Evolutionary conservation across 257 asterid genomes (phyloP), one percentile per base, ranked within the genome.

Genomic region (Fraxinus cuspidata): DNA sequence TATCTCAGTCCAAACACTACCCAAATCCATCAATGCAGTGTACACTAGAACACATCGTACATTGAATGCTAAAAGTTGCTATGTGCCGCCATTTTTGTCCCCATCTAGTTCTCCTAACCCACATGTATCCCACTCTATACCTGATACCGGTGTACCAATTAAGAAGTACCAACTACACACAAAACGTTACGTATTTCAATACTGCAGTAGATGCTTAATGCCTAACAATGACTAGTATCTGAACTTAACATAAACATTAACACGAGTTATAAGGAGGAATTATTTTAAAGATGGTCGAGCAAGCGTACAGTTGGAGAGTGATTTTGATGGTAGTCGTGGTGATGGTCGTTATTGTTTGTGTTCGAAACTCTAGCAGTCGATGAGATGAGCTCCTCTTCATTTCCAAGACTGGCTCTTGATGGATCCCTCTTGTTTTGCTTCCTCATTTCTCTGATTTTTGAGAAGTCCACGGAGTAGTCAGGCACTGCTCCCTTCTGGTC

Each of bases 321-420:
- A 70, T 42, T 83, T 40, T 78, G 88, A 83, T 84, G 88, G 44
- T 70, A 74, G 27, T 27, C 65, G 77, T 73, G 68, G 74, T 85
- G 79, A 23, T 83, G 90, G 75, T 79, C 83, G 28, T 51, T 81
- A 69, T 78, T 84, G 65, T 77, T 71, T 10, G 74, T 78, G 75
- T 81, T 89, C 1, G 90, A 78, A 67, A 76, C 76, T 75, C 81
- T 82, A 1, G 88, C 80, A 38, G 85, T 79, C 7, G 94, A 84
- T 58, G 97, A 70, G 38, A 85, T 83, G 76, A 93, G 90, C 74
- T 93, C 96, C 63, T 89, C 94, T 78, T 93, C 98, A n/a, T 92
- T 93, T 27, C 98, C 98, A 23, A 93, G 87, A 86, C 97, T 93
- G 19, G 97, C 96, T 72, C 98, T 87, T 23, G 97, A 93, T 2